Evolutionary conservation across 2,329 filamentous ascomycete genomes (phyloP).

Genomic region (Acephala macrosclerotiorum): DNA sequence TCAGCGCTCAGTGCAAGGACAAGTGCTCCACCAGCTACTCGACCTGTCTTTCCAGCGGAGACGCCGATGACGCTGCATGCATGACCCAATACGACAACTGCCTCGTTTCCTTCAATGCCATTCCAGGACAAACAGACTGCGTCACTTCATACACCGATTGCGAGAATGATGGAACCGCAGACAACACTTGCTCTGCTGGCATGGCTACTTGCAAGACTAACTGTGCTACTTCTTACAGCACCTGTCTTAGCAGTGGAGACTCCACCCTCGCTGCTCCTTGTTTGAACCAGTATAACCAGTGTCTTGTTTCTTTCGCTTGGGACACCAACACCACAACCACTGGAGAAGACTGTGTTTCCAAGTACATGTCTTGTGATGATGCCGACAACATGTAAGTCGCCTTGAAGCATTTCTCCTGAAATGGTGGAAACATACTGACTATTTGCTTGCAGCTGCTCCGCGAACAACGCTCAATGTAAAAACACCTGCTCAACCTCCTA

Average conservation of each 20-base stretch:
- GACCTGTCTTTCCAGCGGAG: conserved; percentile 25
- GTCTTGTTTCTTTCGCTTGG: conserved; percentile 10
- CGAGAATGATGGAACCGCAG: conserved; percentile 12
- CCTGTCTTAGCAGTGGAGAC: conserved; percentile 15
- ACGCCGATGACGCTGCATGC: conserved; percentile 21
- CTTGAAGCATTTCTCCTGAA: too few relatives aligned
- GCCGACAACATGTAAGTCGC: conserved; percentile 10
- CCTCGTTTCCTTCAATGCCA: conserved; percentile 15
- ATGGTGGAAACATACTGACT: too few relatives aligned
- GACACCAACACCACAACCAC: conserved; percentile 13
- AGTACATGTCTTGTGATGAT: conserved; percentile 22
- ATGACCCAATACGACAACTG: conserved; percentile 15
- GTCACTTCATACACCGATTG: conserved; percentile 15
- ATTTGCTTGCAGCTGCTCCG: conserved; percentile 1
- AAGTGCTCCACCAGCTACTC: conserved; percentile 21
- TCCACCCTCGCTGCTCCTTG: conserved; percentile 9
- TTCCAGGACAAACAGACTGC: conserved; percentile 11
- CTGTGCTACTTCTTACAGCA: conserved; percentile 17
- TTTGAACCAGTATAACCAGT: conserved; percentile 13
- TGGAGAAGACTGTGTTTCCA: conserved; percentile 26
- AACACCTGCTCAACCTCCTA: conserved; percentile 18
- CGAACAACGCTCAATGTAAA: conserved; percentile 25
- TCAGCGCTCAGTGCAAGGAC: conserved; percentile 25
- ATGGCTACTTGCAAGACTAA: conserved; percentile 17
- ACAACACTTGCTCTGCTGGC: conserved; percentile 14